Base-by-base conservation (phyloP, 78 protist genomes). In the Creolimax fragrantissima region DNA sequence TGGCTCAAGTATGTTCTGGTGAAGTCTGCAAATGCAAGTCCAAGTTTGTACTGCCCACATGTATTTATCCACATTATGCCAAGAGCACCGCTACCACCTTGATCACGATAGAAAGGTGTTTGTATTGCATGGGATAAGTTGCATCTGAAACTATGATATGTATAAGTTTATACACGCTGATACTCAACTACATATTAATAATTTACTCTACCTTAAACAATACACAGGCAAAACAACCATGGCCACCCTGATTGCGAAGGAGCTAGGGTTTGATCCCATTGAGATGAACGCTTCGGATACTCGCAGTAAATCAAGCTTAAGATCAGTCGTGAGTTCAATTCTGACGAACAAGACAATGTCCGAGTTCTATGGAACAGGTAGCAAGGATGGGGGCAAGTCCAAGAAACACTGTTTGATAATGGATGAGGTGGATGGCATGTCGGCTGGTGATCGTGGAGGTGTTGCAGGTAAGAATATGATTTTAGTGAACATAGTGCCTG, bases 361-460 rank as follows among this genome's bases (percentile, higher is more conserved):
- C 3, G 81, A 94, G 45, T 93, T 91, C 95, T 91, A 88, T 3
- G 45, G 92, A 41, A 84, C 44, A 88, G 67, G 5, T 24, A 41
- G 41, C 47, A 17, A 42, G 47, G 36, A n/a, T 3, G 35, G 42
- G 45, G 37, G 43, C 67, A 7, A 39, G 44, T 2, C 88, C 58
- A 81, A 45, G 36, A 41, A 89, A 35, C 89, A 93, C 5, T 44
- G 96, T 44, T 58, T 93, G 7, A 91, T 98, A 83, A 95, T 99
- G 98, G 99, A 99, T 91, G 99, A 99, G 90, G 97, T 98, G 17
- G 99, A 98, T 74, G 99, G 99, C 5, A 96, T 97, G 97, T 88
- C 96, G 7, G 85, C 93, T 41, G 99, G 99, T 39, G 99, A 99
- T 89, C 88, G 98, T 3, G 99, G 99, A 35, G 99, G 99, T 44